A percentile compares a stretch with the other conserved stretches of the same genome.
phyloP scores from a whole-genome alignment of 2,329 filamentous ascomycete species.

The Beauveria brongniartii region DNA sequence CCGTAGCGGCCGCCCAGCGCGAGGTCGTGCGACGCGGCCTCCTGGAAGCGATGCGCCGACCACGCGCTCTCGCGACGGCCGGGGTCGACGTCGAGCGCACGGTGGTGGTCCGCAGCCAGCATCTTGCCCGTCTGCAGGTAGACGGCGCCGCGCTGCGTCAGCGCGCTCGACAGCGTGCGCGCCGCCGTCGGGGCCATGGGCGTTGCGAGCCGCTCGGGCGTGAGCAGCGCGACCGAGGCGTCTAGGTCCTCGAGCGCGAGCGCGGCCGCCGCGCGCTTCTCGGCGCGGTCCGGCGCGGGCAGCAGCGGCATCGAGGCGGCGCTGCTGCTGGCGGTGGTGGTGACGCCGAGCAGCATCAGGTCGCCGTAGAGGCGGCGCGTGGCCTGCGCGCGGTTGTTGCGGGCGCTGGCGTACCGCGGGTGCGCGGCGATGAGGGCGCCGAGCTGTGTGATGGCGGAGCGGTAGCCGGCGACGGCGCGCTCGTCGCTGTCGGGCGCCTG shows the following conservation, averaged over 20 bases:
- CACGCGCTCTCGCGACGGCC: constrained; percentile 38
- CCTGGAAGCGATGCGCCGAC: constrained; percentile 50
- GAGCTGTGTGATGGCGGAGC: constrained; percentile 39
- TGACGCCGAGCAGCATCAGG: constrained; percentile 39
- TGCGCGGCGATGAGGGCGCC: constrained; percentile 46
- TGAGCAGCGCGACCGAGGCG: constrained; percentile 49
- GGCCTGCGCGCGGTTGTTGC: constrained; percentile 68
- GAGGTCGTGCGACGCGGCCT: constrained; percentile 54
- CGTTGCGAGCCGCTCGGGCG: constrained; percentile 40
- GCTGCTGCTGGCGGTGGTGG: constrained; percentile 22
- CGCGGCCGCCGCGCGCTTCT: constrained; percentile 31
- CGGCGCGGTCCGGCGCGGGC: constrained; percentile 25
- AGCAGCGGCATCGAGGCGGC: constrained; percentile 33
- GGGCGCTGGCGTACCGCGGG: constrained; percentile 62
- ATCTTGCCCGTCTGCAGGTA: constrained; percentile 53
- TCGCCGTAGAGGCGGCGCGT: constrained; percentile 55
- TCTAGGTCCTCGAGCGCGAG: constrained; percentile 46
- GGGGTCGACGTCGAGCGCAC: constrained; percentile 30
- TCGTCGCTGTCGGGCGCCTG: constrained; percentile 29
- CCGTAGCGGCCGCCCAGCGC: constrained; percentile 57
- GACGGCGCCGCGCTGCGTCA: constrained; percentile 63
- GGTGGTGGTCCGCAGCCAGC: constrained; percentile 18
- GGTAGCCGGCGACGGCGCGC: constrained; percentile 36
- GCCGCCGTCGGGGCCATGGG: constrained; percentile 56
- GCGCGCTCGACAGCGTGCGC: constrained; percentile 58